Base-by-base conservation (phyloP, 2,329 filamentous ascomycete genomes). In the Didymella exigua region DNA sequence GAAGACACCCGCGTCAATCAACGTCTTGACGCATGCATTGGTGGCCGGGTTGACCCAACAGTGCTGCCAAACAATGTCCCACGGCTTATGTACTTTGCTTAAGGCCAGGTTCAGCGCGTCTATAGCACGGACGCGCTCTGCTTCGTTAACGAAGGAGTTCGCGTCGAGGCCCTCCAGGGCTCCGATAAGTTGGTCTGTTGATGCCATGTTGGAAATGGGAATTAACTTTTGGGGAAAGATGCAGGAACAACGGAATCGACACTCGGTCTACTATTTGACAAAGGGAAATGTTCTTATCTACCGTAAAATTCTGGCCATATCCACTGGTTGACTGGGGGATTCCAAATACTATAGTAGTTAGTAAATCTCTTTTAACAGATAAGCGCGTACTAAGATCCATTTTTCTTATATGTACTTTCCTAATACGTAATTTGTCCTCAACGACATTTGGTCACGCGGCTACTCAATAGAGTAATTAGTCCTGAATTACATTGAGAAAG, bases 21-120 rank as follows among this genome's bases (percentile, higher is more conserved):
- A 54, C 31, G 51, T 54, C 45, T 54, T 54, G 38, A 54, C 45
- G 45, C 51, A 54, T 54, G 51, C 51, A 45, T 54, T 54, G 45
- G 51, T 54, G 40, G 51, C 51, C 38, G 38, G 51, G 27, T 54
- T 54, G 26, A 54, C 51, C 51, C 45, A 54, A 41, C 51, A 54
- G 45, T 54, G 51, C 40, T 54, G 51, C 51, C 51, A 54, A 49
- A 54, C 51, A 41, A 54, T 54, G 40, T 54, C 51, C 51, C 45
- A 54, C 33, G 51, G 51, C 40, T 54, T 49, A 16, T 54, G 51
- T 54, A 54, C 51, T 41, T 36, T 54, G 45, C 51, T 54, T 33
- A 54, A 54, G 40, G 51, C 45, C 45, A 54, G 51, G 51, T 19
- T 54, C 51, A 54, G 40, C 51, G 51, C 51, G 27, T 54, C 45